These are phyloP conservation scores for Penicillium arizonense DNA, from an alignment of 495 filamentous ascomycete species.

Conservation along the genomic window DNA sequence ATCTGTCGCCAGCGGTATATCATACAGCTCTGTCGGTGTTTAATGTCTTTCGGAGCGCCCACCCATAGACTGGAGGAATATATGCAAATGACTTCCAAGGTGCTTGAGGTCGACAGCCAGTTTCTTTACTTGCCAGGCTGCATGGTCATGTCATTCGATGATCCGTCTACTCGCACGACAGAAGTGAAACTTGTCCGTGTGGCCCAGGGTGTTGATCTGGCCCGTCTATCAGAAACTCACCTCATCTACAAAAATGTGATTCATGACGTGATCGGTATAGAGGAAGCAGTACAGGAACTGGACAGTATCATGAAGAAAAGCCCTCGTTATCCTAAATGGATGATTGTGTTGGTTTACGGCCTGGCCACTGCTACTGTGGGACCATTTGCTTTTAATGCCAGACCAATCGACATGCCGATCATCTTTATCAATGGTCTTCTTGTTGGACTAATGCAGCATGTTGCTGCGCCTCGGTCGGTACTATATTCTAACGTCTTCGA, in stretches of 20 bases:
- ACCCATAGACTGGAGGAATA: constrained; percentile 77
- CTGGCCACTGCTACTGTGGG: constrained; percentile 73
- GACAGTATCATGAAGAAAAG: constrained; percentile 64
- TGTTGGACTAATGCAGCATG: constrained; percentile 77
- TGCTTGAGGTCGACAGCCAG: constrained; percentile 83
- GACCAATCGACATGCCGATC: constrained; percentile 81
- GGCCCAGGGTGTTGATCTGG: constrained; percentile 74
- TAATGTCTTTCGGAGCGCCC: constrained; percentile 79
- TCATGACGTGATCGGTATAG: constrained; percentile 78
- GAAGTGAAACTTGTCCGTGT: constrained; percentile 83
- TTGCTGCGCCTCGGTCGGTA: constrained; percentile 71
- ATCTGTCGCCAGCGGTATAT: constrained; percentile 80
- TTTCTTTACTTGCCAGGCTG: constrained; percentile 87
- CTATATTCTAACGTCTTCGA: constrained; percentile 82
- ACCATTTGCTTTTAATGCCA: constrained; percentile 82
- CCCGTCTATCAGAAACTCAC: constrained; percentile 76
- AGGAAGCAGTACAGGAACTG: constrained; percentile 71
- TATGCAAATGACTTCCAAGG: constrained; percentile 82
- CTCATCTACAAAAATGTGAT: constrained; percentile 89
- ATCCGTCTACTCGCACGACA: constrained; percentile 79
- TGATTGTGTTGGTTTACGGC: constrained; percentile 74
- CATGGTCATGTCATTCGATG: constrained; percentile 93
- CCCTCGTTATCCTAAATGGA: constrained; percentile 61
- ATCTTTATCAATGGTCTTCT: constrained; percentile 79
- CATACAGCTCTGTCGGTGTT: constrained; percentile 74